These are phyloP conservation scores for sorghum (Sorghum bicolor) DNA, from an alignment of 176 grass and related monocot genomes.

Conservation along the genomic window Sorghum_bicolor_NCBIv3 NC_012870.2:64041501-64042000, in stretches of 20 bases:
- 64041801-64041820: constrained; percentile 8
- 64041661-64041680: not conserved
- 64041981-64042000: not conserved
- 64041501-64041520: not conserved
- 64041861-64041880: not conserved
- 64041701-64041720: not conserved
- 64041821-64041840: not conserved
- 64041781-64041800: constrained; percentile 14
- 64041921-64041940: no score
- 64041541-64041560: not conserved
- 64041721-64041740: not conserved
- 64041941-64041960: not conserved
- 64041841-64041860: not conserved
- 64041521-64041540: not conserved
- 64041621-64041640: not conserved
- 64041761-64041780: not conserved
- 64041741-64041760: not conserved
- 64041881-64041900: not conserved
- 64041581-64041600: no score
- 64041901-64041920: not conserved
- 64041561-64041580: not conserved
- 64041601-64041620: no score
- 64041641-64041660: no score
- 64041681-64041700: not conserved
- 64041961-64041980: not conserved